phyloP scores from a whole-genome alignment of 2,329 filamentous ascomycete species.

The Verticillium zaregamsianum region DNA sequence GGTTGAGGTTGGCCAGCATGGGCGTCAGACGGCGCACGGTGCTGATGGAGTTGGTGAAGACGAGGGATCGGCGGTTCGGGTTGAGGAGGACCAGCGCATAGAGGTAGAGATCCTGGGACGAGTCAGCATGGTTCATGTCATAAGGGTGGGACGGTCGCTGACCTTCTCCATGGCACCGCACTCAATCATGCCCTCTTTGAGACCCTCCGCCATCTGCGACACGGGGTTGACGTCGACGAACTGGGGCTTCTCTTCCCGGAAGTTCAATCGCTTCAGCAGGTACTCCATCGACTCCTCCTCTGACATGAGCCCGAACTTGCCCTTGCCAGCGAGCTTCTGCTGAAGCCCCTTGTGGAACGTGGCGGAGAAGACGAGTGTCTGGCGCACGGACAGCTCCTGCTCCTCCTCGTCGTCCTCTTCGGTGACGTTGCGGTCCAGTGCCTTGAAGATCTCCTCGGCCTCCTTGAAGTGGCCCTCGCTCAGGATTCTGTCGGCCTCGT shows the following conservation, averaged over 20 bases:
- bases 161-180: conserved; percentile 92
- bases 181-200: conserved; percentile 88
- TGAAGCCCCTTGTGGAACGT: conserved; percentile 92
- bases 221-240: conserved; percentile 91
- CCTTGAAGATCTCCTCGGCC: conserved; percentile 78
- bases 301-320: conserved; percentile 50
- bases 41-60: conserved; percentile 96
- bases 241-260: conserved; percentile 76
- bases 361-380: conserved; percentile 94
- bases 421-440: conserved; percentile 70
- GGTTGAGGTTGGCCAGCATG: conserved; percentile 75
- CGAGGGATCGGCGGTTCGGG: conserved; percentile 72
- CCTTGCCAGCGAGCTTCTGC: conserved; percentile 81
- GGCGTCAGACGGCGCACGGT: conserved; percentile 83
- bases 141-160: conserved; percentile 14
- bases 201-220: conserved; percentile 78
- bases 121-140: neutral
- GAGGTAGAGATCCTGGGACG: conserved; percentile 74
- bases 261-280: conserved; percentile 83
- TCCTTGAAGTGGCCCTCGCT: conserved; percentile 96
- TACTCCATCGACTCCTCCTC: conserved; percentile 88
- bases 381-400: conserved; percentile 48
- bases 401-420: conserved; percentile 48
- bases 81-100: conserved; percentile 85
- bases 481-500: conserved; percentile 89